phyloP scores from a whole-genome alignment of 2,329 filamentous ascomycete species.

The Tolypocladium capitatum region DNA sequence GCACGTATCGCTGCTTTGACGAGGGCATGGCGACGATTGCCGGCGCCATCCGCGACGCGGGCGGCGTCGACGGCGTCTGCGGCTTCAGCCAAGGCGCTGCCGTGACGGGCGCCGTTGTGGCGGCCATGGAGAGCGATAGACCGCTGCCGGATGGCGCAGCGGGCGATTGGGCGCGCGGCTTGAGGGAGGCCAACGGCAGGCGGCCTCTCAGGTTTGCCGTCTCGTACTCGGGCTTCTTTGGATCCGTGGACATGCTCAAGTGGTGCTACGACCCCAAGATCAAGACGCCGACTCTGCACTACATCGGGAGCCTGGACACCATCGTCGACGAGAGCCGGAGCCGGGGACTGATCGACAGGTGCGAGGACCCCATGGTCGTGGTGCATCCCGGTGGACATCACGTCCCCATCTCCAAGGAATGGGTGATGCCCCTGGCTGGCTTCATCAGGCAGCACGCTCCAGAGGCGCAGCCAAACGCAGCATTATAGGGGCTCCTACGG shows the following conservation, averaged over 20 bases:
- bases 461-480: constrained; percentile 12
- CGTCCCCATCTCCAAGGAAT: constrained; percentile 71
- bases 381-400: constrained; percentile 86
- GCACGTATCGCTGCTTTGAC: constrained; percentile 55
- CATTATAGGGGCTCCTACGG: constrained; percentile 6
- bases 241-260: constrained; percentile 45
- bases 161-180: constrained; percentile 27
- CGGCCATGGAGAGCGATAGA: constrained; percentile 46
- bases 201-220: constrained; percentile 54
- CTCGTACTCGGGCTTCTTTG: constrained; percentile 65
- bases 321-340: constrained; percentile 73
- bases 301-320: constrained; percentile 71
- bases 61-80: constrained; percentile 62
- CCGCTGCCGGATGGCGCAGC: constrained; percentile 13
- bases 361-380: constrained; percentile 37
- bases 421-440: constrained; percentile 59
- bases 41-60: constrained; percentile 43
- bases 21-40: constrained; percentile 53
- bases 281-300: constrained; percentile 65
- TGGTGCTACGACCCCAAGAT: constrained; percentile 62
- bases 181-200: constrained; percentile 36
- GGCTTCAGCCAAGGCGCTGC: constrained; percentile 76
- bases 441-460: constrained; percentile 44
- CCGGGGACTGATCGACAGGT: constrained; percentile 52
- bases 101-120: constrained; percentile 57